These are phyloP conservation scores for Mycena indigotica DNA, from an alignment of 768 basidiomycete genomes.

Conservation along the genomic window DNA sequence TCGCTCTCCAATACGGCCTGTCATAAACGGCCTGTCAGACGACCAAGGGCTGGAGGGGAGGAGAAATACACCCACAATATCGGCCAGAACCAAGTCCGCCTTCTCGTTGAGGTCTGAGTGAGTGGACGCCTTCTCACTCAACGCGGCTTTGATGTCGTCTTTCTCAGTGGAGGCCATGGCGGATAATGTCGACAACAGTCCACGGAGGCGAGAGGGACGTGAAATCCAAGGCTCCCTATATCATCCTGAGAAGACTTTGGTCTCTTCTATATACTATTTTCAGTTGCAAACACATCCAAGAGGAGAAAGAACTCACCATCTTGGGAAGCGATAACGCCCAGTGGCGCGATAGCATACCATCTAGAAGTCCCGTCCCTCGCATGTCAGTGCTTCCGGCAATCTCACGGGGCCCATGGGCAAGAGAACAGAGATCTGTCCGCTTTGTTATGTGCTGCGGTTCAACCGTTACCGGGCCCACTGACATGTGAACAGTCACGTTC, in stretches of 20 bases:
- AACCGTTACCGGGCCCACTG: no score
- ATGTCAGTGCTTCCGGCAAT: no score
- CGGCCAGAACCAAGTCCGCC: not conserved
- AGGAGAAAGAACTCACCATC: not conserved
- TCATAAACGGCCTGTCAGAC: not conserved
- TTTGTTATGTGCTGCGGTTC: no score
- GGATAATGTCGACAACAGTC: not conserved
- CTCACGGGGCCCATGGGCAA: no score
- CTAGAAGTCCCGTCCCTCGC: no score
- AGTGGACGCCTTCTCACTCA: not conserved
- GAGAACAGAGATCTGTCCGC: no score
- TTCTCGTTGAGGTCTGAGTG: not conserved
- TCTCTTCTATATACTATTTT: not conserved
- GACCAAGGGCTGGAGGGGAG: not conserved
- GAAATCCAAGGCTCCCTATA: not conserved
- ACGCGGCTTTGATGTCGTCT: not conserved
- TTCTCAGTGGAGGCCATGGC: not conserved
- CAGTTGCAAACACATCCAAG: not conserved
- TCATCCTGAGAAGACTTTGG: not conserved
- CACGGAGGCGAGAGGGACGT: not conserved
- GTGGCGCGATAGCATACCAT: not conserved
- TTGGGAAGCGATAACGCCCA: not conserved
- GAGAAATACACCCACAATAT: not conserved
- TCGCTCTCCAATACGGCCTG: conserved; percentile 9
- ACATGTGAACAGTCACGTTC: no score